Conservation (phyloP, 495 filamentous ascomycete species). For the Ascodesmis nigricans region DNA sequence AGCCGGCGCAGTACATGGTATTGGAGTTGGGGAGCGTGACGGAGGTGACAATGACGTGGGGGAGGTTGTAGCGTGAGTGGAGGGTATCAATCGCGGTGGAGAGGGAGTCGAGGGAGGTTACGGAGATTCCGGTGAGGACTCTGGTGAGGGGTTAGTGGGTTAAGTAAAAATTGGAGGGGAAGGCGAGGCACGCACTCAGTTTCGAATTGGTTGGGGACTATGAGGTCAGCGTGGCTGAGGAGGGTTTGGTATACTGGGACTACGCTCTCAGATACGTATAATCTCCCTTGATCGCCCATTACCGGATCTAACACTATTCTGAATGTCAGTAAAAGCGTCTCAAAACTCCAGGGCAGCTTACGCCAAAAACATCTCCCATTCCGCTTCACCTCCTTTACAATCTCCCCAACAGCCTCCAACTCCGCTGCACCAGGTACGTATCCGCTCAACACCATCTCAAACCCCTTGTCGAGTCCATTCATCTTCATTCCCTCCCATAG, state of each 20-base stretch:
- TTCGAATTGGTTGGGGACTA: slow-evolving; percentile 92
- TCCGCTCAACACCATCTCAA: slow-evolving; percentile 80
- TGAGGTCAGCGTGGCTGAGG: slow-evolving; percentile 62
- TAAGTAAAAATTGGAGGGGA: slow-evolving; percentile 1
- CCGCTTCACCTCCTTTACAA: slow-evolving; percentile 59
- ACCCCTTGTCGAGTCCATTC: slow-evolving; percentile 53
- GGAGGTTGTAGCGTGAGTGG: slow-evolving; percentile 53
- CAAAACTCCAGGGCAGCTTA: slow-evolving; percentile 5
- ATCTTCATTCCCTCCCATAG: slow-evolving; percentile 68
- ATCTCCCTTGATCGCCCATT: slow-evolving; percentile 82
- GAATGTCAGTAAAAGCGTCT: no score
- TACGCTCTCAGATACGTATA: slow-evolving; percentile 78
- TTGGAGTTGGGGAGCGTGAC: slow-evolving; percentile 26
- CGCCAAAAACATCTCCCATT: slow-evolving; percentile 22
- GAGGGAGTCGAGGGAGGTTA: slow-evolving; percentile 51
- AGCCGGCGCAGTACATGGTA: slow-evolving; percentile 17
- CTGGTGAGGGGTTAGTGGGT: slow-evolving; percentile 26
- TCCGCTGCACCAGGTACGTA: slow-evolving; percentile 72
- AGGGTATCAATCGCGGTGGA: slow-evolving; percentile 50
- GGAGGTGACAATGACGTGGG: slow-evolving; percentile 85
- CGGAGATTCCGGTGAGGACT: slow-evolving; percentile 58
- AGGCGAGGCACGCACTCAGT: slow-evolving; percentile 45
- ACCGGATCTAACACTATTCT: slow-evolving; percentile 70
- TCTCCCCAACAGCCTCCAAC: slow-evolving; percentile 62
- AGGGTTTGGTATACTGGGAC: slow-evolving; percentile 74